These are phyloP conservation scores for Nothopassalora personata DNA, from an alignment of 2,329 filamentous ascomycete species.

Conservation along the genomic window DNA sequence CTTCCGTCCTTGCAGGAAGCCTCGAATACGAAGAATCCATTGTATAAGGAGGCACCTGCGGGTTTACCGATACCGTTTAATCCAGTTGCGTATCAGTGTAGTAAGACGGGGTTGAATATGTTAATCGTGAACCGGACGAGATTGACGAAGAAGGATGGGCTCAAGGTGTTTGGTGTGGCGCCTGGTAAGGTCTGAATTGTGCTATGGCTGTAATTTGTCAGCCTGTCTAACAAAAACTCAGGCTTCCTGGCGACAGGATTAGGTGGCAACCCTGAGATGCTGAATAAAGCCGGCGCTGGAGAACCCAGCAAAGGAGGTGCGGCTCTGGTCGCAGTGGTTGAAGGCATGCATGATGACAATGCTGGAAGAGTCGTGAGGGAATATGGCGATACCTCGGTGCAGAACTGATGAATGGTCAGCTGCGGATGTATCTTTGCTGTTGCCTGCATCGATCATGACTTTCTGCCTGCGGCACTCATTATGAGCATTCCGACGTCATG, in stretches of 20 bases:
- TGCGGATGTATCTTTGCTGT: neutral
- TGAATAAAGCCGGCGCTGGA: constrained; percentile 27
- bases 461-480: too few species aligned
- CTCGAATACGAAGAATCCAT: constrained; percentile 15
- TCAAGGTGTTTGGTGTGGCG: constrained; percentile 42
- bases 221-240: constrained; percentile 11
- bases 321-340: constrained; percentile 29
- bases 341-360: constrained; percentile 32
- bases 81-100: constrained; percentile 32
- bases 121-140: constrained; percentile 42
- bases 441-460: too few species aligned
- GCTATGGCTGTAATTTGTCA: neutral
- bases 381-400: neutral
- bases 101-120: constrained; percentile 43
- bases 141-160: constrained; percentile 33
- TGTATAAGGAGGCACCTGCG: constrained; percentile 8
- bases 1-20: constrained; percentile 37
- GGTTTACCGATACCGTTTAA: constrained; percentile 41
- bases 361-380: constrained; percentile 15
- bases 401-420: neutral
- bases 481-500: too few species aligned
- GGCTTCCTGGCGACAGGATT: constrained; percentile 41
- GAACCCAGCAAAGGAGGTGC: constrained; percentile 28
- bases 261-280: constrained; percentile 26
- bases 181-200: constrained; percentile 14